A percentile compares a stretch with the other conserved stretches of the same genome.
Conservation (phyloP, 1,139 yeast genomes). For the Entelexis sorbosivorans region DNA sequence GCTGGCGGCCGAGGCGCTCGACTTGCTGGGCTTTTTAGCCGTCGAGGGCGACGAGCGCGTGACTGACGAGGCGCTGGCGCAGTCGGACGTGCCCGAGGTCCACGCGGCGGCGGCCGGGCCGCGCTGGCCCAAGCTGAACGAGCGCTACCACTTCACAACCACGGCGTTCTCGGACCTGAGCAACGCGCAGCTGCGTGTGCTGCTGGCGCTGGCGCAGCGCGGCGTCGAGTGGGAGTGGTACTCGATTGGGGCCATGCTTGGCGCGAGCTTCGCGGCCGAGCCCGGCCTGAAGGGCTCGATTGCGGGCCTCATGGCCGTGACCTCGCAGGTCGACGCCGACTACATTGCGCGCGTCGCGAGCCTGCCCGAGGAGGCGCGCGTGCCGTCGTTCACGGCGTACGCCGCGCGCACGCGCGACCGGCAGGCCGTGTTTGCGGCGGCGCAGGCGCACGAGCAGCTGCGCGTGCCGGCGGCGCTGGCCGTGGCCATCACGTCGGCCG, state of each 20-base stretch:
- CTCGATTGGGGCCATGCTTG: not conserved
- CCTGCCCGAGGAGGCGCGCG: not conserved
- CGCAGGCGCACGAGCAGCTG: constrained; percentile 1
- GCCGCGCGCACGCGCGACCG: not conserved
- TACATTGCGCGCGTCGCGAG: not conserved
- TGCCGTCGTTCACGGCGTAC: constrained; percentile 4
- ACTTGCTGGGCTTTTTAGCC: constrained; percentile 2
- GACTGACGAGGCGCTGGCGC: not conserved
- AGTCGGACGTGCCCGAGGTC: constrained; percentile 1
- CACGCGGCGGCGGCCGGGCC: constrained; percentile 12
- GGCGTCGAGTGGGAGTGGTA: constrained; percentile 9
- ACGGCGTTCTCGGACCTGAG: constrained; percentile 5
- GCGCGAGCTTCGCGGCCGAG: not conserved
- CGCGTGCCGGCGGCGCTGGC: constrained; percentile 4
- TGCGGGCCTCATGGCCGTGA: not conserved
- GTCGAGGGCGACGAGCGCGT: not conserved
- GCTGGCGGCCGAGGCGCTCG: not conserved
- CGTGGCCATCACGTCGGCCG: not conserved
- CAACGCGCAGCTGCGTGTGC: not conserved
- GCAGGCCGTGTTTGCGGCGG: not conserved
- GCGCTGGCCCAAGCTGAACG: not conserved
- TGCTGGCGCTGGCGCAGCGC: constrained; percentile 5
- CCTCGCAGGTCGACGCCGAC: not conserved
- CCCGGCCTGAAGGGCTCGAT: constrained; percentile 3
- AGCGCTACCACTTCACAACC: constrained; percentile 2